Percentiles rank a stretch among this genome's conserved stretches.
Evolutionary conservation across 129 eudicot genomes (phyloP).

Genomic region (Centrapalus pauciflorus): DNA sequence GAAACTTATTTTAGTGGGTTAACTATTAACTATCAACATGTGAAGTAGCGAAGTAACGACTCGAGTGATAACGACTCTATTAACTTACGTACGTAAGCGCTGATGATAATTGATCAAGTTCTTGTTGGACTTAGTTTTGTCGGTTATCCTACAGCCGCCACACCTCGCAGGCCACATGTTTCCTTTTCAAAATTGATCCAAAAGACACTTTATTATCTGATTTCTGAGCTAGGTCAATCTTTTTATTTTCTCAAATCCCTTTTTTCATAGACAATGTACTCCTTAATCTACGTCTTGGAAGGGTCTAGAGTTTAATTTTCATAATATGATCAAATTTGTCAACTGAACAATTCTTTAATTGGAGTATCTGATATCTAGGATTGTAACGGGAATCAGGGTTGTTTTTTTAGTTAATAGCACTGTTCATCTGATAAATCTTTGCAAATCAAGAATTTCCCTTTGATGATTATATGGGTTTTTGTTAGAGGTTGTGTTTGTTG

Average conservation of each 20-base stretch:
- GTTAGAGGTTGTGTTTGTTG: not conserved
- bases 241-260: not conserved
- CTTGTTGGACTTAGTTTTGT: conserved; percentile 17
- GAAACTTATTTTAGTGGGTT: not conserved
- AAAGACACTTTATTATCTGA: not conserved
- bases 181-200: conserved; percentile 5
- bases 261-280: not conserved
- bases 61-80: conserved; percentile 1
- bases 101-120: conserved; percentile 13
- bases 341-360: not conserved
- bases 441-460: not conserved
- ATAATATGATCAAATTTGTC: not conserved
- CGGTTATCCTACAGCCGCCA: conserved; percentile 23
- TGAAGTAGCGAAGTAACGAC: not conserved
- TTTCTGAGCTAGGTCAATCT: conserved; percentile 16
- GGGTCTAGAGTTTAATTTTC: not conserved
- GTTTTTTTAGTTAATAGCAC: not conserved
- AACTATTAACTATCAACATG: not conserved
- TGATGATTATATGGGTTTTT: not conserved
- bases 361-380: not conserved
- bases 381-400: not conserved
- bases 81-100: conserved; percentile 24
- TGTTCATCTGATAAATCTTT: not conserved
- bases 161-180: conserved; percentile 12
- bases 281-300: not conserved